Percentiles rank a stretch among this genome's conserved stretches.
Conservation (phyloP, 139 green algal genomes). For the Diplosphaera chodatii region DNA sequence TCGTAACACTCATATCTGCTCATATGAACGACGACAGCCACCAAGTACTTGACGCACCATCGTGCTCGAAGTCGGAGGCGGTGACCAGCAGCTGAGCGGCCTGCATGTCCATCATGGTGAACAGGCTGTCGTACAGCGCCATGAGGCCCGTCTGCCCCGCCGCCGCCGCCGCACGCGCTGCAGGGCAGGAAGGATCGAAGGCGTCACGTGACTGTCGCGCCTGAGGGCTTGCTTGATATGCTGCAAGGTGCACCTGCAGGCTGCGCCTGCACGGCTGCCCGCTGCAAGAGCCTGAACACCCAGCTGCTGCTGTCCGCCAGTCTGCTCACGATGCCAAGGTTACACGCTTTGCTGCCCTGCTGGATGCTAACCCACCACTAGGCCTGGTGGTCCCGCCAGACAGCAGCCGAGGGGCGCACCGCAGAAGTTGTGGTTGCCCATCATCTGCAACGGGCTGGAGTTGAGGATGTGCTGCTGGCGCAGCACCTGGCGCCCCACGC, state of each 20-base stretch:
- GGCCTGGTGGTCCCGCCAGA: too few relatives aligned
- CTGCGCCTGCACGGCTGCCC: too few relatives aligned
- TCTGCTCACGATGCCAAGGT: too few relatives aligned
- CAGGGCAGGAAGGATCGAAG: not conserved
- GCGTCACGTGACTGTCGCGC: too few relatives aligned
- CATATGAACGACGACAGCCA: not conserved
- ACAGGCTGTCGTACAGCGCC: constrained; percentile 58
- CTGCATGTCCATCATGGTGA: constrained; percentile 44
- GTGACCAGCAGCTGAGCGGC: constrained; percentile 45
- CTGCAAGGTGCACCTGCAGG: too few relatives aligned
- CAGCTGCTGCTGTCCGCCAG: too few relatives aligned
- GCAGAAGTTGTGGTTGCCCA: constrained; percentile 1
- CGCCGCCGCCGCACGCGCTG: constrained; percentile 35
- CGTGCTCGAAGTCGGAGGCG: constrained; percentile 43
- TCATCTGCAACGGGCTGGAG: constrained; percentile 33
- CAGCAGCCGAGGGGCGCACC: not conserved
- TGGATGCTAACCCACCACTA: too few relatives aligned
- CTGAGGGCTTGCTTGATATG: too few relatives aligned
- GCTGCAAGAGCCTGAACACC: too few relatives aligned
- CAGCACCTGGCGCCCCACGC: constrained; percentile 53
- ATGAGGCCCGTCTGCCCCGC: constrained; percentile 50
- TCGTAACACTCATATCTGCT: too few relatives aligned
- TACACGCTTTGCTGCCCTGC: too few relatives aligned
- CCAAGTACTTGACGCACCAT: not conserved
- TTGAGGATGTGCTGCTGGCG: constrained; percentile 44